These are phyloP conservation scores for Malassezia dermatis DNA, from an alignment of 1,284 basidiomycete species.

Conservation along the genomic window DNA sequence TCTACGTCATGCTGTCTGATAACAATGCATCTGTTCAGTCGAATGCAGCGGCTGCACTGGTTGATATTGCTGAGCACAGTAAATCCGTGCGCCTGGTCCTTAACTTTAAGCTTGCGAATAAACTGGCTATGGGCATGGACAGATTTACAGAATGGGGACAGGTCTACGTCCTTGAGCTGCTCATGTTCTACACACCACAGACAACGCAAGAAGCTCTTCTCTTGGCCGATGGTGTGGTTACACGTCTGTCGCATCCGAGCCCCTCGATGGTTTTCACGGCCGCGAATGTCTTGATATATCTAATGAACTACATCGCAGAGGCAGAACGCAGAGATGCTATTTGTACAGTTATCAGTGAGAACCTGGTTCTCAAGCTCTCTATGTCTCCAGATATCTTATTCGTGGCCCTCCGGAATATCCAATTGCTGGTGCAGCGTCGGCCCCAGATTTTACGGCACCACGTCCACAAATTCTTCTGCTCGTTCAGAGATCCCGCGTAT, in stretches of 20 bases:
- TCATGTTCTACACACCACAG: constrained; percentile 85
- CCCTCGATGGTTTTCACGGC: constrained; percentile 88
- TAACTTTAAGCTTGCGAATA: constrained; percentile 69
- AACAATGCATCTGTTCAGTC: constrained; percentile 86
- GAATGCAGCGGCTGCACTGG: constrained; percentile 85
- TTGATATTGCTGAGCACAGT: constrained; percentile 77
- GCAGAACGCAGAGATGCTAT: constrained; percentile 72
- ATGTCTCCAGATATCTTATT: constrained; percentile 98
- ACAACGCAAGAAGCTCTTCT: constrained; percentile 77
- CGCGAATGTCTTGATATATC: constrained; percentile 85
- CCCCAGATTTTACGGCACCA: constrained; percentile 88
- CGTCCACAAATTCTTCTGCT: constrained; percentile 98
- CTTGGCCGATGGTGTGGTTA: constrained; percentile 79
- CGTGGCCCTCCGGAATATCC: constrained; percentile 88
- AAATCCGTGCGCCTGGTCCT: constrained; percentile 74
- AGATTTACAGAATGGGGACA: constrained; percentile 98
- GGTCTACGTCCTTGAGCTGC: constrained; percentile 90
- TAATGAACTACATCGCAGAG: constrained; percentile 99
- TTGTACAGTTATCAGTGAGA: constrained; percentile 94
- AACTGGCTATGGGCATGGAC: constrained; percentile 68
- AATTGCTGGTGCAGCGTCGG: constrained; percentile 87
- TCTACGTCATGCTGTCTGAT: constrained; percentile 81
- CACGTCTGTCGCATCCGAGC: constrained; percentile 68
- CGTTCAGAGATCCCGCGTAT: constrained; percentile 98
- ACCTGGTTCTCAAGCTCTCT: constrained; percentile 57